Percentiles rank a stretch among this genome's conserved stretches.
phyloP scores from a whole-genome alignment of 2,329 filamentous ascomycete genomes.

The Drechslerella stenobrocha region DNA sequence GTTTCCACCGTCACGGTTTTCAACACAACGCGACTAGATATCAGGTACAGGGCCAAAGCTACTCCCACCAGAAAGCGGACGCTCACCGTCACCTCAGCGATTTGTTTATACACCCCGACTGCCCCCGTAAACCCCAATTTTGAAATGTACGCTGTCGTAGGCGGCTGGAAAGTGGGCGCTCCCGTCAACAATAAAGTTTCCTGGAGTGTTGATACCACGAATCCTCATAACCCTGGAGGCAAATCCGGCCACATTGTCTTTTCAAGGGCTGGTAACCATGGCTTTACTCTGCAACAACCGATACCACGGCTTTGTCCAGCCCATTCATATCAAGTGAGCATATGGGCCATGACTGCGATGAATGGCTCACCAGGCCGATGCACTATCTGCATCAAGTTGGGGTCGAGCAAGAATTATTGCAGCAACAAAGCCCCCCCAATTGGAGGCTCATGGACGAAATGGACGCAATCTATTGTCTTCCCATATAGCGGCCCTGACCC shows the following conservation, averaged over 20 bases:
- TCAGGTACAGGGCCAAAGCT: neutral
- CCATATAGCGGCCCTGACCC: neutral
- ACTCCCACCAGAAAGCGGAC: neutral
- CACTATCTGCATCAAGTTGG: neutral
- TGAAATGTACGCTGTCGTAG: neutral
- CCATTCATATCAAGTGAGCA: neutral
- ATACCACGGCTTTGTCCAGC: neutral
- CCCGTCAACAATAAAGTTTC: neutral
- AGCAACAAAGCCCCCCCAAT: neutral
- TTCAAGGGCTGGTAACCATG: neutral
- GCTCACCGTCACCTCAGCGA: neutral
- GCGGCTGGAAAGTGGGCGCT: neutral
- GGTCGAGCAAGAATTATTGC: neutral
- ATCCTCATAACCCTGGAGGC: neutral
- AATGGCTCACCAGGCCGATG: neutral
- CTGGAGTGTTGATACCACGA: neutral
- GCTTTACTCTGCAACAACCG: neutral
- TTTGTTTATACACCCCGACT: neutral
- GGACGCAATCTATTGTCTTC: neutral
- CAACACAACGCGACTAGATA: neutral
- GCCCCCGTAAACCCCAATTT: neutral
- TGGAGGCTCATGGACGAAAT: neutral
- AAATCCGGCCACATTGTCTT: slow-evolving; percentile 1
- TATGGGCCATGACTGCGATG: neutral
- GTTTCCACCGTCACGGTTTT: neutral